Evolutionary conservation across 352 stramenopile species (phyloP).

Genomic region (Pythium dissotocum): DNA sequence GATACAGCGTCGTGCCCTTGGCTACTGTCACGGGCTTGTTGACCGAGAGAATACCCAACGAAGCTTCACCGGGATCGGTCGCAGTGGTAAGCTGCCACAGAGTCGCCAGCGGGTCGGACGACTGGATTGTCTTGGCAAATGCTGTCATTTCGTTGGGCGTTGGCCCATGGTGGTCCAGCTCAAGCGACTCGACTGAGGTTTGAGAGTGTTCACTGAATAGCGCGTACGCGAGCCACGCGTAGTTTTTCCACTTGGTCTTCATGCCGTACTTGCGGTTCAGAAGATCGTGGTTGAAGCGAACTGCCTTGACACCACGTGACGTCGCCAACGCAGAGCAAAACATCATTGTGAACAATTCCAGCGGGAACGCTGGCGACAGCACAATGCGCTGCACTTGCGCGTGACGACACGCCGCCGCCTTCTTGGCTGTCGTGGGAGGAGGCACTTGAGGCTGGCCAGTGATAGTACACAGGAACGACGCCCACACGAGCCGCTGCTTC

Average conservation of each 20-base stretch:
- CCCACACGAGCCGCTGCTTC: not conserved
- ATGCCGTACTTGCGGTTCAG: not conserved
- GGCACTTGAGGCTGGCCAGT: conserved; percentile 1
- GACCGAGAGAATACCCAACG: not conserved
- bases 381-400: not conserved
- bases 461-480: conserved; percentile 6
- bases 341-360: not conserved
- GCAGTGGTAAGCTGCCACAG: conserved; percentile 1
- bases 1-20: not conserved
- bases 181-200: conserved; percentile 1
- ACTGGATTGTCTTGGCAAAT: conserved; percentile 1
- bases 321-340: not conserved
- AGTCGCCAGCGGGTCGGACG: not conserved
- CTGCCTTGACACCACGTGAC: not conserved
- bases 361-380: not conserved
- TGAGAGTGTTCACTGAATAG: not conserved
- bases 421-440: not conserved
- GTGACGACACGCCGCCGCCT: not conserved
- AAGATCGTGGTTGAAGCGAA: not conserved
- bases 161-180: not conserved
- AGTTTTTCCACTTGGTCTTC: not conserved
- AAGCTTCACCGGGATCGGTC: not conserved
- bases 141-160: conserved; percentile 1
- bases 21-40: not conserved
- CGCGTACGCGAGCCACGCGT: conserved; percentile 6